A percentile compares a stretch with the other conserved stretches of the same genome.
These are phyloP conservation scores for Ascochyta viciae-villosae DNA, from an alignment of 2,329 filamentous ascomycete species.

Conservation along the genomic window DNA sequence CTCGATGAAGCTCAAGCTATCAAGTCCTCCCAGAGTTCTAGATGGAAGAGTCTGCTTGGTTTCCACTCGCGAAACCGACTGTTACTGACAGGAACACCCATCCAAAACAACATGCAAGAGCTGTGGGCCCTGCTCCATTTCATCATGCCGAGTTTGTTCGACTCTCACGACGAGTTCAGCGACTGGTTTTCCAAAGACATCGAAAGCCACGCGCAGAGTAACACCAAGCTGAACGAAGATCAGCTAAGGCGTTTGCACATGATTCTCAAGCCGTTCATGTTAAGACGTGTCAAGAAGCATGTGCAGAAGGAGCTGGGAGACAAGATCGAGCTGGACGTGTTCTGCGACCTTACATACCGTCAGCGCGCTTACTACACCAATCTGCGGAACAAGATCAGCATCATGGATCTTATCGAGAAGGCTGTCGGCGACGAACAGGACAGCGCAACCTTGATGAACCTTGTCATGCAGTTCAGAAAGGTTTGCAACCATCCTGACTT, in stretches of 20 bases:
- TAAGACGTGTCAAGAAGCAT: constrained; percentile 99
- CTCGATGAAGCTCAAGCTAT: constrained; percentile 98
- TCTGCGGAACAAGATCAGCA: constrained; percentile 94
- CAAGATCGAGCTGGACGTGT: constrained; percentile 96
- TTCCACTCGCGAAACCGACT: constrained; percentile 97
- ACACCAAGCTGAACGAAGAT: constrained; percentile 99
- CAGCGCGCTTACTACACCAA: constrained; percentile 94
- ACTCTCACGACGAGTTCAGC: constrained; percentile 90
- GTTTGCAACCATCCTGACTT: constrained; percentile 98
- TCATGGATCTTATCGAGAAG: constrained; percentile 98
- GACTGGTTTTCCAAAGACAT: constrained; percentile 97
- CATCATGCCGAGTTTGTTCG: constrained; percentile 99
- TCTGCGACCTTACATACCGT: constrained; percentile 95
- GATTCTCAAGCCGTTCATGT: constrained; percentile 99
- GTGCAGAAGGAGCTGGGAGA: constrained; percentile 98
- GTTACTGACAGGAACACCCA: constrained; percentile 92
- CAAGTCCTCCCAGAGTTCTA: constrained; percentile 94
- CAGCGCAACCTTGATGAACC: constrained; percentile 95
- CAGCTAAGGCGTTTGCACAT: constrained; percentile 96
- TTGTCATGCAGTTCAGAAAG: constrained; percentile 99
- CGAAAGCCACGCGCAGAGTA: constrained; percentile 96
- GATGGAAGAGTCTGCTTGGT: constrained; percentile 93
- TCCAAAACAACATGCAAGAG: constrained; percentile 99
- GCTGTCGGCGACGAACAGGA: constrained; percentile 93
- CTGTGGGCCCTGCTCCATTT: constrained; percentile 97